These are phyloP conservation scores for Dispira simplex DNA, from an alignment of 192 early-diverging fungal genomes.

Conservation along the genomic window DNA sequence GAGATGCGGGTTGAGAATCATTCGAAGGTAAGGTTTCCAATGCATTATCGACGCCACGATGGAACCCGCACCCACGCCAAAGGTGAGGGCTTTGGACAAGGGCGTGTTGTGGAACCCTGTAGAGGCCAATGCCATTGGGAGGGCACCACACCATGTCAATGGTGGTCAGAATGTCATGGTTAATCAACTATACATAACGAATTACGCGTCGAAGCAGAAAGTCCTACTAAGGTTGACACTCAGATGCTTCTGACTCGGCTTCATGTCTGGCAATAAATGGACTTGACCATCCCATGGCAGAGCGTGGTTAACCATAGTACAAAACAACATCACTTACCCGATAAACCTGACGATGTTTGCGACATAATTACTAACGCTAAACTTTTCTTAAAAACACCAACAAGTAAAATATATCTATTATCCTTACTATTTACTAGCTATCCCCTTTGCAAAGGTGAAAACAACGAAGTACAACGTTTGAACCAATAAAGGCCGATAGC, in stretches of 20 bases:
- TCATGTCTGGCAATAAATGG: not conserved
- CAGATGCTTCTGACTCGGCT: not conserved
- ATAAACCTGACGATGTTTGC: not conserved
- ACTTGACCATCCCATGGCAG: not conserved
- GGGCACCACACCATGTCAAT: not conserved
- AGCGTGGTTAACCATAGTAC: not conserved
- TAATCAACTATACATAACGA: not conserved
- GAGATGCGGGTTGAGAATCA: slow-evolving; percentile 39
- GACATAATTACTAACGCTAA: not conserved
- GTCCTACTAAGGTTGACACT: not conserved
- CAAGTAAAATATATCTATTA: too few relatives aligned
- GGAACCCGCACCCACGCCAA: slow-evolving; percentile 30
- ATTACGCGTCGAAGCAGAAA: not conserved
- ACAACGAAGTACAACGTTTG: too few relatives aligned
- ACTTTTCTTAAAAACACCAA: too few relatives aligned
- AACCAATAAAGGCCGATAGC: too few relatives aligned
- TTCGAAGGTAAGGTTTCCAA: slow-evolving; percentile 30
- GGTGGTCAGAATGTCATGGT: not conserved
- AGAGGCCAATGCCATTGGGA: not conserved
- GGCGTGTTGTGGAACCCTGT: slow-evolving; percentile 49
- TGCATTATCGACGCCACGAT: slow-evolving; percentile 31
- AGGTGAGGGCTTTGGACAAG: slow-evolving; percentile 34
- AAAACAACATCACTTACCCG: not conserved
- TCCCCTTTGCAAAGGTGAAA: too few relatives aligned
- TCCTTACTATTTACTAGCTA: too few relatives aligned